Evolutionary conservation across 495 filamentous ascomycete species (phyloP), one percentile per base, ranked within the genome.

Genomic region (Podospora anserina): DNA sequence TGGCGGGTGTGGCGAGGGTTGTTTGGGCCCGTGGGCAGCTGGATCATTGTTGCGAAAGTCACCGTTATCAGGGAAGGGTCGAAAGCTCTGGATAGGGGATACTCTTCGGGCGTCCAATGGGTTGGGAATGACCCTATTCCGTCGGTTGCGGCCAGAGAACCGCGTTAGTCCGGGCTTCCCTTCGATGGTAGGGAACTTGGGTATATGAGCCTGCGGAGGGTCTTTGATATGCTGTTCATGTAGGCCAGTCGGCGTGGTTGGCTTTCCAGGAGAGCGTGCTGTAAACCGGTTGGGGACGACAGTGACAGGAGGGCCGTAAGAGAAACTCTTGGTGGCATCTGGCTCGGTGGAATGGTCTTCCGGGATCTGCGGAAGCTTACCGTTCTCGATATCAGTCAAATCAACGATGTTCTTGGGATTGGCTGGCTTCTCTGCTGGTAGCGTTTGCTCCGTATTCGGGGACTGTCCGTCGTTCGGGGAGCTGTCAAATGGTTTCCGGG

Each of bases 281-380:
- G 69, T 65, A 61, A 71, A 71, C 30, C 66, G 66, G 32, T 63
- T 61, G 7, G 66, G 66, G 13, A 55, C 63, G 19, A 68, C 58
- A 20, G 56, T 61, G n/a, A 65, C 27, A 1, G 62, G 23, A 49
- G 66, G 66, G 13, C 69, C 69, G 5, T 44, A 71, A 28, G 63
- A 9, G 54, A 65, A 71, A 7, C 55, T 61, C 9, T 49, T 49
- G 2, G 7, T 49, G 39, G 7, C 39, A 49, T 49, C 9, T 49
- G 3, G 39, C 39, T 49, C 39, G 15, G 15, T 11, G 15, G 39
- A 11, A 3, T 2, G 39, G 9, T 49, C 39, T 49, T 49, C 39
- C 15, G 39, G 5, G 13, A 11, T 3, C 2, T 11, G 39, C 39
- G 13, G 39, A 16, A 1, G 39, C 9, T 11, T 49, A 49, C 13